A percentile compares a stretch with the other conserved stretches of the same genome.
These are phyloP conservation scores for Colletotrichum sp. DNA, from an alignment of 2,329 filamentous ascomycete genomes.

Conservation along the genomic window DNA sequence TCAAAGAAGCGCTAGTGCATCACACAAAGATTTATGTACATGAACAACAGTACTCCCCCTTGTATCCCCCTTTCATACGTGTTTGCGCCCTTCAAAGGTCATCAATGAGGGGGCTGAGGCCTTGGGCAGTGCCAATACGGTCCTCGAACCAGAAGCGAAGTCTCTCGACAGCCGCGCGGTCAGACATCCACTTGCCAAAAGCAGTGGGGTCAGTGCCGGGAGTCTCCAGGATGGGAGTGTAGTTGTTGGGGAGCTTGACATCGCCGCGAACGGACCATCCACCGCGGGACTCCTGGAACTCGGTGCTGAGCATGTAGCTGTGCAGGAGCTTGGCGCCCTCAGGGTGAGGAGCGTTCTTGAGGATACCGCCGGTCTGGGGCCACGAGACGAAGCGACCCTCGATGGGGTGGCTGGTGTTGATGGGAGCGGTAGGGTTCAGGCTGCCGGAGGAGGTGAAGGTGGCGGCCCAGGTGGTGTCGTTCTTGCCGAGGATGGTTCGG, in stretches of 20 bases:
- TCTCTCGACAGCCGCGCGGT: constrained; percentile 45
- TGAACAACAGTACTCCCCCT: neutral
- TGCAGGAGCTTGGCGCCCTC: constrained; percentile 57
- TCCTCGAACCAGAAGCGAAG: constrained; percentile 46
- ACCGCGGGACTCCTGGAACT: constrained; percentile 36
- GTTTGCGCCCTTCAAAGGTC: neutral
- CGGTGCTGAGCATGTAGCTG: constrained; percentile 48
- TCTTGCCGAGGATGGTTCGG: constrained; percentile 33
- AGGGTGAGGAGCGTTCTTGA: constrained; percentile 51
- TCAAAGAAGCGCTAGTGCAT: neutral
- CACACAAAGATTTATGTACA: neutral
- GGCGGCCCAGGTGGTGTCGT: constrained; percentile 32
- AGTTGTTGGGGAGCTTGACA: constrained; percentile 30
- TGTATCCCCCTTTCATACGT: neutral
- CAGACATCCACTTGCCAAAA: constrained; percentile 46
- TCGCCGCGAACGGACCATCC: constrained; percentile 41
- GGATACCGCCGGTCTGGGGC: constrained; percentile 53
- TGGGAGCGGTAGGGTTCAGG: constrained; percentile 15
- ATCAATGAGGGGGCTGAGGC: constrained; percentile 37
- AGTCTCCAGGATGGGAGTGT: constrained; percentile 33
- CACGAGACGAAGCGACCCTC: constrained; percentile 50
- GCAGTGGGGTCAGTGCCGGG: constrained; percentile 37
- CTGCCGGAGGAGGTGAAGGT: constrained; percentile 35
- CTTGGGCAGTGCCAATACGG: constrained; percentile 45
- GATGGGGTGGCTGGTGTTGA: constrained; percentile 35